Evolutionary conservation across 2,329 filamentous ascomycete genomes (phyloP).

Genomic region (Sporothrix phasma): DNA sequence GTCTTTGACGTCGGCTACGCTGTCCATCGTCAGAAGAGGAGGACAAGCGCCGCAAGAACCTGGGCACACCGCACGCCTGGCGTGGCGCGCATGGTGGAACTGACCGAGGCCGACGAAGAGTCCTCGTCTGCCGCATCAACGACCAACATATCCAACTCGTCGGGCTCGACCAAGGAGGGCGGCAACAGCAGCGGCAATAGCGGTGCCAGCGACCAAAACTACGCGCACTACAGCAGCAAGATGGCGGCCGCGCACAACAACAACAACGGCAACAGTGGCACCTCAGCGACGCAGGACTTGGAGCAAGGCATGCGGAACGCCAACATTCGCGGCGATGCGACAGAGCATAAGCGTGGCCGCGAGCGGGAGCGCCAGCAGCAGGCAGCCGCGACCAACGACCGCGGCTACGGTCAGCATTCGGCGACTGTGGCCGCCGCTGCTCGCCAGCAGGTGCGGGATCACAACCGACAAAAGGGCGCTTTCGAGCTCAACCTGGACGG

Average conservation of each 20-base stretch:
- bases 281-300: conserved; percentile 65
- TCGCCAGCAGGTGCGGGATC: conserved; percentile 62
- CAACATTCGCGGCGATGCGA: conserved; percentile 47
- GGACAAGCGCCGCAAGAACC: conserved; percentile 78
- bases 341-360: conserved; percentile 37
- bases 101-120: conserved; percentile 61
- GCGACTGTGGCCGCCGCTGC: conserved; percentile 75
- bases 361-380: conserved; percentile 35
- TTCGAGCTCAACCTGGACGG: conserved; percentile 92
- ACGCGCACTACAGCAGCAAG: conserved; percentile 9
- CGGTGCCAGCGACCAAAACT: conserved; percentile 7
- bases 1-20: conserved; percentile 98
- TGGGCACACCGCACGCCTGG: conserved; percentile 60
- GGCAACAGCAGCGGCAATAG: neutral
- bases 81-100: conserved; percentile 42
- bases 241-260: conserved; percentile 50
- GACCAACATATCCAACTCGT: conserved; percentile 27
- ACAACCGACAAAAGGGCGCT: conserved; percentile 60
- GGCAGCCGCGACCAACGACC: conserved; percentile 32
- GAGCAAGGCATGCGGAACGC: conserved; percentile 83
- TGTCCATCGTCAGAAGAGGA: conserved; percentile 96
- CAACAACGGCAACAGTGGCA: conserved; percentile 31
- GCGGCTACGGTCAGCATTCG: conserved; percentile 83
- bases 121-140: conserved; percentile 22
- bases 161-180: neutral